phyloP scores from a whole-genome alignment of 2,329 filamentous ascomycete genomes.

The Alternaria ethzedia region DNA sequence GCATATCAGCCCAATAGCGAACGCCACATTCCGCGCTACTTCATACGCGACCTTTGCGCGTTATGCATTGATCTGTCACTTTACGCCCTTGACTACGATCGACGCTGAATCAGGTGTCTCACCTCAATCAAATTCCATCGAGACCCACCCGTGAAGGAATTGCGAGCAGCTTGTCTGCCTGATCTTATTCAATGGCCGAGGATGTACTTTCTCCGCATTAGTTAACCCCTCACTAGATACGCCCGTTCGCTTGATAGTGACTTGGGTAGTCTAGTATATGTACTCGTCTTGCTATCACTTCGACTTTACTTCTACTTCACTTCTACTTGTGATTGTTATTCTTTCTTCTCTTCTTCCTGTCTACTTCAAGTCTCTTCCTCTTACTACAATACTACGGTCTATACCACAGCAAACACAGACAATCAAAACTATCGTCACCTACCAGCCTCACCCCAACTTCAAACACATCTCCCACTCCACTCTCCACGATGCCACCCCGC shows the following conservation, averaged over 20 bases:
- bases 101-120: background rate
- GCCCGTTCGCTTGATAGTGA: background rate
- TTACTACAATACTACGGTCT: background rate
- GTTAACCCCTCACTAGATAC: background rate
- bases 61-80: background rate
- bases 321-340: background rate
- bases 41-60: background rate
- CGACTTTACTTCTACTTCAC: background rate
- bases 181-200: constrained; percentile 9
- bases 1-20: background rate
- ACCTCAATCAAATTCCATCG: background rate
- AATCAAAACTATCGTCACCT: background rate
- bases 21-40: background rate
- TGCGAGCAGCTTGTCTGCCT: background rate
- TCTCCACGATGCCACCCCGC: constrained; percentile 26
- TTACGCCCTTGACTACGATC: background rate
- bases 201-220: constrained; percentile 7
- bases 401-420: background rate
- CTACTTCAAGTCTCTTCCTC: background rate
- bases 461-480: background rate
- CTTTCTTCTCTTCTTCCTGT: background rate
- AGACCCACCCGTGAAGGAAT: background rate
- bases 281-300: too few species aligned
- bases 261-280: background rate
- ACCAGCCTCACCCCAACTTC: background rate